Base-by-base conservation (phyloP, 352 stramenopile species). In the Phytophthora sojae region DNA sequence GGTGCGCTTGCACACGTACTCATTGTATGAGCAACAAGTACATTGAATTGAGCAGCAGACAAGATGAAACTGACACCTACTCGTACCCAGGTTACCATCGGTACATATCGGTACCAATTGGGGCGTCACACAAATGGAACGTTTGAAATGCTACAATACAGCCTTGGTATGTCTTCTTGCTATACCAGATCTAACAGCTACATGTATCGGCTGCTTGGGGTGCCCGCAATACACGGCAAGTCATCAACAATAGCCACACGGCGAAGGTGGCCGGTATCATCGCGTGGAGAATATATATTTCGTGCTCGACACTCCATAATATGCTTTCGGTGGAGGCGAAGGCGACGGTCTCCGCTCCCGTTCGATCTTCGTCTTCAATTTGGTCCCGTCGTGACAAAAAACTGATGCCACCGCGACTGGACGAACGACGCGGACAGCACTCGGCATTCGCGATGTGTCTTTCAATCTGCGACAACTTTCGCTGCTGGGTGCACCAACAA, bases 31-130 rank as follows among this genome's bases (percentile, higher is more conserved):
- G 50, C 65, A 67, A 67, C 50, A 30, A 55, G 14, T 57, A n/a
- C n/a, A n/a, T n/a, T n/a, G n/a, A n/a, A 32, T 5, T 42, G 25
- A 9, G 21, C 26, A 47, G 11, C 57, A 57, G 54, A 68, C 63
- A 71, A 63, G 68, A 53, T 55, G 56, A 29, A 59, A 69, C 59
- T 67, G 53, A 69, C 64, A 59, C 58, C 32, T 35, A 50, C 47
- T 61, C 21, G 21, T 44, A 35, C 9, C 15, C 51, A 21, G 35
- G 8, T 47, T 62, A 19, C 42, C 42, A 49, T 49, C 42, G 42
- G 42, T 17, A 9, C 8, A 7, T 15, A 14, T 14, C n/a, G n/a
- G n/a, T n/a, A n/a, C n/a, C n/a, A n/a, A n/a, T 11, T 11, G 37
- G 37, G 12, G 37, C 64, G 57, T 35, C 19, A 25, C n/a, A 21